phyloP scores from a whole-genome alignment of 140 eudicot species.

The Ambrosia hybrid region DNA sequence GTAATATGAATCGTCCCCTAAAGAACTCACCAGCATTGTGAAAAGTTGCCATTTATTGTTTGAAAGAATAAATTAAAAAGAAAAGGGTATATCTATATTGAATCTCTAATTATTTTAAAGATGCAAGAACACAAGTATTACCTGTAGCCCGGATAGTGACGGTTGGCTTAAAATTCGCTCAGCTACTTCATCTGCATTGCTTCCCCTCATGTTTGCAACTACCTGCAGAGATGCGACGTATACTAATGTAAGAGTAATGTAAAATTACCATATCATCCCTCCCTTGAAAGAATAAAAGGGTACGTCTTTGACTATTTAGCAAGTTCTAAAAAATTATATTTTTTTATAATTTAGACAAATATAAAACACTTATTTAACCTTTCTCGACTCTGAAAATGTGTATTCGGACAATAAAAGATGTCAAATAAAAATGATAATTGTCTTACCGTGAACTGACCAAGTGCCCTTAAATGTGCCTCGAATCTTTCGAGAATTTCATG shows the following conservation, averaged over 20 bases:
- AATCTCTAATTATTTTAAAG: not conserved
- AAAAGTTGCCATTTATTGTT: not conserved
- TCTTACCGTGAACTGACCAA: constrained; percentile 76
- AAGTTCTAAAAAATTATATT: no score
- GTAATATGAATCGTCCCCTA: constrained; percentile 1
- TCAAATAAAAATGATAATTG: constrained; percentile 1
- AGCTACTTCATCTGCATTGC: constrained; percentile 90
- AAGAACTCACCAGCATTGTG: constrained; percentile 7
- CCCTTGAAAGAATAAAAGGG: not conserved
- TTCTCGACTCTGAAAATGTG: not conserved
- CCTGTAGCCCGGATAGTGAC: constrained; percentile 87
- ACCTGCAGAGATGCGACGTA: constrained; percentile 45
- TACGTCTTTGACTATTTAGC: not conserved
- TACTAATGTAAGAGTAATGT: not conserved
- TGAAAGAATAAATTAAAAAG: not conserved
- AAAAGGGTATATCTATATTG: not conserved
- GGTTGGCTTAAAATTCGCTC: constrained; percentile 81
- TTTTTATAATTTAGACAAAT: not conserved
- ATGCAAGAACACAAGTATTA: constrained; percentile 19
- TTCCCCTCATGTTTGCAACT: constrained; percentile 94
- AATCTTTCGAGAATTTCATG: constrained; percentile 93
- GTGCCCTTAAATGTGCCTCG: constrained; percentile 95
- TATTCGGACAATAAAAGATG: not conserved
- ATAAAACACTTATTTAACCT: constrained; percentile 5
- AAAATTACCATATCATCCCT: not conserved